Percentiles rank a stretch among this genome's conserved stretches.
These are phyloP conservation scores for Lentinula lateritia DNA, from an alignment of 768 basidiomycete genomes.

Conservation along the genomic window DNA sequence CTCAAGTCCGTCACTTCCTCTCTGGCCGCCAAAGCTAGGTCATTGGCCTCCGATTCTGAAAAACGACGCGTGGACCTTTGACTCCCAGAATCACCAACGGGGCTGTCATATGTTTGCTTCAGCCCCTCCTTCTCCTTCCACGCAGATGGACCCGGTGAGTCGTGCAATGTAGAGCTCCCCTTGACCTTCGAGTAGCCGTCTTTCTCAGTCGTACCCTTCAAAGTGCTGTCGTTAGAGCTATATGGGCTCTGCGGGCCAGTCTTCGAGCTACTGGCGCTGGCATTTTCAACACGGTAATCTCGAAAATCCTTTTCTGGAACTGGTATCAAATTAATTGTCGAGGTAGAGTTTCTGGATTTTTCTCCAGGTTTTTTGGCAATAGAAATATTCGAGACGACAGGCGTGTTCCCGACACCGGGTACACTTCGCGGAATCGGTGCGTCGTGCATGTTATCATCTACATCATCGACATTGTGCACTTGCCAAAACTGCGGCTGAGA, in stretches of 20 bases:
- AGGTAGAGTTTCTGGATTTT: not conserved
- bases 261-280: not conserved
- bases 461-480: not conserved
- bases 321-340: not conserved
- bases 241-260: not conserved
- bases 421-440: not conserved
- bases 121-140: not conserved
- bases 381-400: not conserved
- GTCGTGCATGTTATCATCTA: not conserved
- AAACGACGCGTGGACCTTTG: not conserved
- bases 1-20: not conserved
- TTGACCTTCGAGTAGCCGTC: not conserved
- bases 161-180: not conserved
- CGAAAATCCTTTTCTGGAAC: not conserved
- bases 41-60: not conserved
- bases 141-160: not conserved
- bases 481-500: constrained; percentile 1
- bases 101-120: not conserved
- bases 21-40: not conserved
- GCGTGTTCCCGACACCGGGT: not conserved
- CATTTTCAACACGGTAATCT: not conserved
- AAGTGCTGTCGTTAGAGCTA: not conserved
- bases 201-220: not conserved
- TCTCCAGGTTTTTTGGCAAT: not conserved
- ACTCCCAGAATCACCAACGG: not conserved